phyloP scores from a whole-genome alignment of 2,329 filamentous ascomycete species.

The Microcyclospora tardicrescens region DNA sequence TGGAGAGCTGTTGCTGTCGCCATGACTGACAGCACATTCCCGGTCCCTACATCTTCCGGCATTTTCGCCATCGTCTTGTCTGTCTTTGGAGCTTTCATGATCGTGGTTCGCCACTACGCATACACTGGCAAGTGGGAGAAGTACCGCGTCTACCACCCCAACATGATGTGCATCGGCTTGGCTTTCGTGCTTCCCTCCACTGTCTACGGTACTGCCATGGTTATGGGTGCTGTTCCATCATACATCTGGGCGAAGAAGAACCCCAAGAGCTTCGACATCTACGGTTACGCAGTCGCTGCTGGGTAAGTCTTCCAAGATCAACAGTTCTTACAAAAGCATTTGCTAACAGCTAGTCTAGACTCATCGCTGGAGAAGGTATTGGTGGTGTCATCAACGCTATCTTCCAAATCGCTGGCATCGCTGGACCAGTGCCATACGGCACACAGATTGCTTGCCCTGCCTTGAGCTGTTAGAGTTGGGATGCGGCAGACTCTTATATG shows the following conservation, averaged over 20 bases:
- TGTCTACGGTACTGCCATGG: constrained; percentile 45
- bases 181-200: constrained; percentile 46
- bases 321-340: too few species aligned
- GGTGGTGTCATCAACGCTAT: constrained; percentile 50
- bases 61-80: constrained; percentile 47
- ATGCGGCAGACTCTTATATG: background rate
- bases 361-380: constrained; percentile 52
- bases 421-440: constrained; percentile 29
- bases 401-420: constrained; percentile 33
- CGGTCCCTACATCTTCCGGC: constrained; percentile 42
- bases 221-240: constrained; percentile 41
- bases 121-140: constrained; percentile 41
- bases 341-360: too few species aligned
- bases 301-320: constrained; percentile 23
- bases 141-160: constrained; percentile 44
- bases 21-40: constrained; percentile 44
- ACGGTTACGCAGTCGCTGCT: constrained; percentile 45
- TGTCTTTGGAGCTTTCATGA: constrained; percentile 38
- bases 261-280: constrained; percentile 42
- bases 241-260: constrained; percentile 43
- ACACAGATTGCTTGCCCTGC: constrained; percentile 30
- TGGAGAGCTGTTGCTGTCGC: constrained; percentile 54
- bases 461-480: constrained; percentile 14
- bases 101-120: constrained; percentile 43
- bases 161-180: constrained; percentile 49